Percentiles rank a stretch among this genome's conserved stretches.
phyloP scores from a whole-genome alignment of 495 filamentous ascomycete genomes.

The Jackrogersella minutella region DNA sequence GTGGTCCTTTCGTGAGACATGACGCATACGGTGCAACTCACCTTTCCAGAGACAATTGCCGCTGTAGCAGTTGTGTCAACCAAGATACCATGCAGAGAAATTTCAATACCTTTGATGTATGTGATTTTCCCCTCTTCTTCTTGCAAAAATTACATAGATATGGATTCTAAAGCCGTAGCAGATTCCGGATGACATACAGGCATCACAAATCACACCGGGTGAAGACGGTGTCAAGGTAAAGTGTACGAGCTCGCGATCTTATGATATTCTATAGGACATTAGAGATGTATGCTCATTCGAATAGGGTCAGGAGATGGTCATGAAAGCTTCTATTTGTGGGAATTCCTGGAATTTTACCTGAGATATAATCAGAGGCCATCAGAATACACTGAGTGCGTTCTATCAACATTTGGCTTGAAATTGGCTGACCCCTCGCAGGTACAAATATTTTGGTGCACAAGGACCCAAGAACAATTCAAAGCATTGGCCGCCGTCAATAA shows the following conservation, averaged over 20 bases:
- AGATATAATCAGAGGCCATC: slow-evolving; percentile 41
- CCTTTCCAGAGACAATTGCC: slow-evolving; percentile 74
- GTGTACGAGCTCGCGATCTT: slow-evolving; percentile 46
- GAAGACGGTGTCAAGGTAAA: slow-evolving; percentile 49
- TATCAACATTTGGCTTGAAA: background rate
- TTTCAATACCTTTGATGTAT: slow-evolving; percentile 69
- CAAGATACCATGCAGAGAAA: slow-evolving; percentile 78
- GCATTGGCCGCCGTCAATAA: slow-evolving; percentile 29
- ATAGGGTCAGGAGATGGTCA: slow-evolving; percentile 66
- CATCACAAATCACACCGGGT: slow-evolving; percentile 42
- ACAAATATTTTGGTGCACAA: slow-evolving; percentile 34
- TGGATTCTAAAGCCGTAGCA: slow-evolving; percentile 35
- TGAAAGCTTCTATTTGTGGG: slow-evolving; percentile 61
- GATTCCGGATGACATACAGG: slow-evolving; percentile 62
- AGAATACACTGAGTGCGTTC: slow-evolving; percentile 39
- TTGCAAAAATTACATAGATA: background rate
- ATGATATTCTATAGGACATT: background rate
- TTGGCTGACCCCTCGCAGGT: slow-evolving; percentile 14
- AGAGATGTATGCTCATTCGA: slow-evolving; percentile 18
- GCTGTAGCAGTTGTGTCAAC: slow-evolving; percentile 75
- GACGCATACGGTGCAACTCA: slow-evolving; percentile 9
- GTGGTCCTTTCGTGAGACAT: slow-evolving; percentile 10
- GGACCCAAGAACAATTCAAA: slow-evolving; percentile 18
- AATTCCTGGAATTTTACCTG: slow-evolving; percentile 61
- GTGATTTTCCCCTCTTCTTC: background rate